Base-by-base conservation (phyloP, 1,284 basidiomycete species). In the Erythrobasidium hasegawianum region DNA sequence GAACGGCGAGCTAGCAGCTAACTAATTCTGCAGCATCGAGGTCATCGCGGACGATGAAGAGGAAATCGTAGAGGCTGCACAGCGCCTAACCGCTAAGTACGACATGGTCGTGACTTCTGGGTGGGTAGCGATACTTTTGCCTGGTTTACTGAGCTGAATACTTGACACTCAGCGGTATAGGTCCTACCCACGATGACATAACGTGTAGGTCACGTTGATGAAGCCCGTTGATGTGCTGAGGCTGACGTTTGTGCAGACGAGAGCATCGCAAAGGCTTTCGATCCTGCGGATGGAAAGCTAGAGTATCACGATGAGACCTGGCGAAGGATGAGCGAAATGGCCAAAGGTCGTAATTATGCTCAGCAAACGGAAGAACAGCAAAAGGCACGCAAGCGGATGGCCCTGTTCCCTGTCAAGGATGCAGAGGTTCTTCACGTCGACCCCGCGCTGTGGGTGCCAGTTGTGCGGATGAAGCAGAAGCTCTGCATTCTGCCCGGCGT, bases 21-120 rank as follows among this genome's bases (percentile, higher is more conserved):
- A 20, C 3, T 4, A 10, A 43, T 45, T 13, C 14, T 33, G 8
- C 39, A 84, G 87, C 40, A 86, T 96, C 74, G 91, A 97, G 74
- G 91, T 97, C 58, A 88, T 97, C 58, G 81, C 94, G 0, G 94
- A 97, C 75, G 87, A 92, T 61, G 88, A 92, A 75, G 84, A 85
- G 11, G 87, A 92, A 75, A 97, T 96, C 70, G 81, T 90, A 66
- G 90, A 95, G 75, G 90, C 93, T 1, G 90, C 89, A 38, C 80
- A 84, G 58, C 82, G 91, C 4, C 85, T 97, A 81, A 86, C 88
- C n/a, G 77, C 81, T 41, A 83, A 83, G 55, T 93, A 91, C 75
- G 91, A 95, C 77, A 86, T 93, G 73, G 90, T 95, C 22, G 83
- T 95, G 61, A 93, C 89, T 0, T 86, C 85, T 16, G 90, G 90